Base-by-base conservation (phyloP, 1,284 basidiomycete genomes). In the Neonothopanus nambi region DNA sequence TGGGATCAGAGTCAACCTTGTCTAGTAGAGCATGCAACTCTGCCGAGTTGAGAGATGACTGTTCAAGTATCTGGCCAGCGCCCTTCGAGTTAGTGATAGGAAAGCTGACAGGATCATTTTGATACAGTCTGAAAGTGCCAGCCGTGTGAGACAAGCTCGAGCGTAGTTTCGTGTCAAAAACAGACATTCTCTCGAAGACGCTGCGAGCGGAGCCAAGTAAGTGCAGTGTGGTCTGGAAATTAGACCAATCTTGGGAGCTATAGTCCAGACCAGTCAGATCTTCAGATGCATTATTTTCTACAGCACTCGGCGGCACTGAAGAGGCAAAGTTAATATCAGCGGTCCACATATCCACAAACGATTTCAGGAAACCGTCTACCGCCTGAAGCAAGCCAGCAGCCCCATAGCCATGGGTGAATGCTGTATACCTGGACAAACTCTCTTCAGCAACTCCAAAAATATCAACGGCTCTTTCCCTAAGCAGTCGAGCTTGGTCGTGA, bases 321-420 rank as follows among this genome's bases (percentile, higher is more conserved):
- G 68, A 65, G 49, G 74, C 69, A n/a, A 74, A 67, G 9, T 74
- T 71, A 53, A 89, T 69, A 42, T 81, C 77, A 3, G 71, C 70
- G n/a, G 80, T 80, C 70, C 85, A 84, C 48, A 70, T 70, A 54
- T 87, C 81, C 42, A 92, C 75, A 64, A 95, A 91, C 2, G 77
- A 71, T 37, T 78, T 70, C 61, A 95, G 76, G 55, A 89, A 82
- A 6, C 75, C 71, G 61, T 95, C 91, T 21, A 95, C 66, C 0
- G 91, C 82, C 36, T 82, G 77, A 17, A 96, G 74, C 15, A 95
- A 79, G 0, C 86, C 89, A 1, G 79, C 71, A 1, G 83, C 77
- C 8, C 87, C 94, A 65, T 91, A 96, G 0, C 95, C 95, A 63
- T 95, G 86, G 1, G 95, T 97, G 65, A 98, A 90, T 0, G 78